Conservation (phyloP, 2,329 filamentous ascomycete genomes). For the Fusarium haematococcum region DNA sequence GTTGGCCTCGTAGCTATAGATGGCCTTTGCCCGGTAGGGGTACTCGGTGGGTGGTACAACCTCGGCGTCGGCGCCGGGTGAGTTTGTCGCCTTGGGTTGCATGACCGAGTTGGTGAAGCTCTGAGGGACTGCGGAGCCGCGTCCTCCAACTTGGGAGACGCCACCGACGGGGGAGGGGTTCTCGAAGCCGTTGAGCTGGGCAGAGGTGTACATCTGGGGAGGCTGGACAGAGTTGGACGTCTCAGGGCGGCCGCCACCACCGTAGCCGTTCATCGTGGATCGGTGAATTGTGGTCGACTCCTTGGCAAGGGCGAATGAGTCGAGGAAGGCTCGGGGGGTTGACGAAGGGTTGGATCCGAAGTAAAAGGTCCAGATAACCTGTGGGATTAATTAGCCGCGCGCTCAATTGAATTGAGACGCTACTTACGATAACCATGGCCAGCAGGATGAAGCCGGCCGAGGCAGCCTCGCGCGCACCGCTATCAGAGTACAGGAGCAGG, state of each 20-base stretch:
- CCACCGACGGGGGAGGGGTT: conserved; percentile 89
- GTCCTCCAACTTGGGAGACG: conserved; percentile 67
- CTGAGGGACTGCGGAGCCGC: conserved; percentile 58
- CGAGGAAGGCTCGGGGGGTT: conserved; percentile 88
- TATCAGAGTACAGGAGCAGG: conserved; percentile 80
- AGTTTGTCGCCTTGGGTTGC: conserved; percentile 54
- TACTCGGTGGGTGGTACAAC: conserved; percentile 87
- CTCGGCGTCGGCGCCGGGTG: conserved; percentile 63
- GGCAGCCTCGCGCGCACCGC: conserved; percentile 82
- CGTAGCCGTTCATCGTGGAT: conserved; percentile 79
- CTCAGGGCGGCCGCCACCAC: conserved; percentile 80
- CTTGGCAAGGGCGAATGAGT: conserved; percentile 95
- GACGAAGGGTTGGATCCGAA: conserved; percentile 94
- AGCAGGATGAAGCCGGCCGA: conserved; percentile 94
- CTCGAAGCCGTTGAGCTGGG: conserved; percentile 95
- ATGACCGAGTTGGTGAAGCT: conserved; percentile 50
- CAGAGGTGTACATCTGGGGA: conserved; percentile 97
- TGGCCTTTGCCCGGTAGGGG: conserved; percentile 96
- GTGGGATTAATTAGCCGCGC: conserved; percentile 20
- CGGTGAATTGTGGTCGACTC: conserved; percentile 77
- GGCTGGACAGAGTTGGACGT: conserved; percentile 82
- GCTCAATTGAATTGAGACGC: background rate
- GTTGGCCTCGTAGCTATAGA: conserved; percentile 99
- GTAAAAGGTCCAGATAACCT: conserved; percentile 99
- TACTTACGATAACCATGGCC: conserved; percentile 88